Evolutionary conservation across 2,329 filamentous ascomycete genomes (phyloP), one percentile per base, ranked within the genome.

Genomic region (Beauveria asiatica): DNA sequence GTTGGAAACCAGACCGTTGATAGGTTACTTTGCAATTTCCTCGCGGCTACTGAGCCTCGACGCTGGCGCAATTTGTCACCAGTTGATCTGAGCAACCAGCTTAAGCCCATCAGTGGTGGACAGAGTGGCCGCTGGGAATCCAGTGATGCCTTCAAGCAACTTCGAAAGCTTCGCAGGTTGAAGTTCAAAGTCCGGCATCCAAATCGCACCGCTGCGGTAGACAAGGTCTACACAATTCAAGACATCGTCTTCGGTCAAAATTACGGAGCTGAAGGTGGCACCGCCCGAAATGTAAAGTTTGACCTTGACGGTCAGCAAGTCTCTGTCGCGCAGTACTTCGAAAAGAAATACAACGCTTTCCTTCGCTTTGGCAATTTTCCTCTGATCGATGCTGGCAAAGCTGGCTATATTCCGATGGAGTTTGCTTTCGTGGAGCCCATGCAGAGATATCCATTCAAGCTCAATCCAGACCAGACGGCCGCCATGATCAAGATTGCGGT

Each of bases 401-500:
- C 70, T 2, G 83, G 79, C 0, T 71, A 74, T 3, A 85, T 87
- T 63, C 86, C 86, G 0, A 80, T 88, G 74, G 86, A 89, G 65
- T 70, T 85, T 3, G 83, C 82, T 59, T 72, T 74, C 9, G 64
- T 85, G 7, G 67, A 76, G 41, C 71, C 76, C 0, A 79, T 83
- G 68, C 85, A 88, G 69, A 76, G 82, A 0, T 89, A 87, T 64
- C 75, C 77, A 0, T 87, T 77, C 74, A 89, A 88, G 72, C 70
- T 89, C 1, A 80, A 80, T 57, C 77, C 80, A 0, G 70, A 74
- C 0, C 80, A 96, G 75, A 97, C 93, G 0, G 77, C 87, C 0
- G 75, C 81, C 5, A 99, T 99, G 94, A 97, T 99, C 76, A 93
- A 89, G 72, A 91, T 93, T 67, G 92, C 93, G 0, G 93, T 96